Conservation (phyloP, 192 early-diverging fungal genomes). For the Ambispora gerdemannii region DNA sequence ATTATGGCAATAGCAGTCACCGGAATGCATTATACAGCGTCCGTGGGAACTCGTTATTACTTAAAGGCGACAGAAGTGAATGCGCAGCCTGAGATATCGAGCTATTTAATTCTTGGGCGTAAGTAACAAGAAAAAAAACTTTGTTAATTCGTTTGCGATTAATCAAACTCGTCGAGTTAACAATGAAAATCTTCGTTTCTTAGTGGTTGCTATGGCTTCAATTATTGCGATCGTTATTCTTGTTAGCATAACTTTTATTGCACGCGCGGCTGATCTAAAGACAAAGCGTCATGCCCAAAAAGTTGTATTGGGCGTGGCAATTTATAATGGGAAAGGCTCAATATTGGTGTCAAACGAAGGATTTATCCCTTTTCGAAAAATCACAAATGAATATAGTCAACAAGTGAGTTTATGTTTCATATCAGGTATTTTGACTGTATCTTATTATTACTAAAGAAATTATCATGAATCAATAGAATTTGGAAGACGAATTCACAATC, state of each 20-base stretch:
- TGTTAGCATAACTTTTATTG: constrained; percentile 8
- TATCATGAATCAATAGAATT: constrained; percentile 1
- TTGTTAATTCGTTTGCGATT: constrained; percentile 17
- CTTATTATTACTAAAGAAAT: constrained; percentile 16
- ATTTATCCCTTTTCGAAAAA: constrained; percentile 37
- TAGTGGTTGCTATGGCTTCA: neutral
- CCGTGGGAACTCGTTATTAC: constrained; percentile 38
- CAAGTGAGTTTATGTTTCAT: constrained; percentile 26
- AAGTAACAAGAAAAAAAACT: neutral
- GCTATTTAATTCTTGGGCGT: constrained; percentile 19
- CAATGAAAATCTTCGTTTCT: no score
- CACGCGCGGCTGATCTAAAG: neutral
- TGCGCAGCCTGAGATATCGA: neutral
- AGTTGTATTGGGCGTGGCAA: constrained; percentile 33
- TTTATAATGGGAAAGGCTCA: constrained; percentile 35
- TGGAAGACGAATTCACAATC: constrained; percentile 15
- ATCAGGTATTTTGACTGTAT: constrained; percentile 21
- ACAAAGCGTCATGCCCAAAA: constrained; percentile 25
- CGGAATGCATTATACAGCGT: constrained; percentile 43
- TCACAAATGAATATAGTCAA: constrained; percentile 25
- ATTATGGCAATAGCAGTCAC: constrained; percentile 44
- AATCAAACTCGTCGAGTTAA: no score
- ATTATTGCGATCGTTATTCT: constrained; percentile 26
- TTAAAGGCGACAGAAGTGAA: neutral
- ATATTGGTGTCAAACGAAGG: constrained; percentile 42